Evolutionary conservation across 2,329 filamentous ascomycete species (phyloP), one percentile per base, ranked within the genome.

Genomic region (Balansia obtecta): DNA sequence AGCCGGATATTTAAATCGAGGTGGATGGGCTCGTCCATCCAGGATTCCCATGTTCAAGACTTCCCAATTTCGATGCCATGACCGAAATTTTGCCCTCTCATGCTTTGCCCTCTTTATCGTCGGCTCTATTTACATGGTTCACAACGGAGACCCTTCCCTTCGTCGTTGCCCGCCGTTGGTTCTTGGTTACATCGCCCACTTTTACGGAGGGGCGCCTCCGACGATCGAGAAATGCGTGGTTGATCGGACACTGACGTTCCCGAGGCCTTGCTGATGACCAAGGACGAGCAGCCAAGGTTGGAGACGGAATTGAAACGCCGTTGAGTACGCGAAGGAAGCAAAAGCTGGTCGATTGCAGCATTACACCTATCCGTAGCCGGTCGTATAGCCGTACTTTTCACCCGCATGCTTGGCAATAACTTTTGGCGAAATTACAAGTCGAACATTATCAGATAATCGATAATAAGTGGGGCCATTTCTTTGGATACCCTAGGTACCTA

Each of bases 181-280:
- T 27, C 37, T 22, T 41, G 20, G 12, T 41, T 48, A 20, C 27
- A n/a, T 32, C 13, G 47, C 40, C 47, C 47, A 44, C 47, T 49
- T 49, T 49, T 49, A 27, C n/a, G n/a, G n/a, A n/a, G n/a, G n/a
- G n/a, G n/a, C n/a, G n/a, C 27, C 32, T 49, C 47, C 47, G 40
- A 33, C 27, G 47, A 49, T 49, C 47, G 47, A 38, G 47, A 34
- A 49, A 49, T 39, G n/a, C 8, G 40, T n/a, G 47, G 13, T 22
- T 22, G 39, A 49, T 49, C 47, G 47, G 40, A 42, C 40, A 6
- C 18, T 4, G n/a, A 10, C 20, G 4, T 22, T 22, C 20, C 20
- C 2, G 20, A 22, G 20, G 20, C 20, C 20, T 22, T 22, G 20
- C 27, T 27, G 27, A 27, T 27, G 27, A 27, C 27, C 27, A 27